Evolutionary conservation across 108 stramenopile genomes (phyloP).

Genomic region (Skeletonema costatum): DNA sequence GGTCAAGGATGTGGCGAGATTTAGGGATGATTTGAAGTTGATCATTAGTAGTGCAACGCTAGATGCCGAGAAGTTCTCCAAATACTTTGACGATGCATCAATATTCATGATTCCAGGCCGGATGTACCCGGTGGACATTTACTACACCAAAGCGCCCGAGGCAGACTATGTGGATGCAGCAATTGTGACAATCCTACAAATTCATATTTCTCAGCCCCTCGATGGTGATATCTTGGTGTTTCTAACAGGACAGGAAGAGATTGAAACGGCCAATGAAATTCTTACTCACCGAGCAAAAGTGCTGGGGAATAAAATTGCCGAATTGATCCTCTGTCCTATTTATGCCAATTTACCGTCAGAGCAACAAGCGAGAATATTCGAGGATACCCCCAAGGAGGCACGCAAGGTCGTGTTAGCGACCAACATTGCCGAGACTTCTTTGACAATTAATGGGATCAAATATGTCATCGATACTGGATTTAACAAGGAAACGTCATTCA

Average conservation of each 20-base stretch:
- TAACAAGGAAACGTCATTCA: conserved; percentile 97
- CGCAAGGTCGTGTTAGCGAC: conserved; percentile 98
- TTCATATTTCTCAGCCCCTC: conserved; percentile 96
- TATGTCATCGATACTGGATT: conserved; percentile 99
- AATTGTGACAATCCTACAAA: conserved; percentile 97
- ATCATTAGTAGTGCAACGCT: conserved; percentile 97
- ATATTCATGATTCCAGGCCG: conserved; percentile 97
- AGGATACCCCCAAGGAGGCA: conserved; percentile 92
- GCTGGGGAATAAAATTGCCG: conserved; percentile 93
- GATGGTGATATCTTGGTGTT: conserved; percentile 98
- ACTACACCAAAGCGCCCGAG: conserved; percentile 99
- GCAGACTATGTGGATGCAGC: conserved; percentile 99
- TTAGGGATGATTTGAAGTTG: conserved; percentile 91
- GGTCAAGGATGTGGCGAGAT: conserved; percentile 96
- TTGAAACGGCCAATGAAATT: conserved; percentile 96
- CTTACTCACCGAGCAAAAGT: conserved; percentile 83
- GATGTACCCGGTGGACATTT: conserved; percentile 90
- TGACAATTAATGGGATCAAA: conserved; percentile 98
- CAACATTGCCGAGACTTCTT: conserved; percentile 96
- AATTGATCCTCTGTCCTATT: conserved; percentile 97
- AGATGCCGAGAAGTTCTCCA: conserved; percentile 98
- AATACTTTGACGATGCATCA: conserved; percentile 97
- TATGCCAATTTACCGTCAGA: conserved; percentile 97
- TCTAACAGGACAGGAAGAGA: conserved; percentile 99
- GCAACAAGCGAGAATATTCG: conserved; percentile 99